phyloP scores from a whole-genome alignment of 2,329 filamentous ascomycete genomes.

The Akanthomyces uredinophilus region DNA sequence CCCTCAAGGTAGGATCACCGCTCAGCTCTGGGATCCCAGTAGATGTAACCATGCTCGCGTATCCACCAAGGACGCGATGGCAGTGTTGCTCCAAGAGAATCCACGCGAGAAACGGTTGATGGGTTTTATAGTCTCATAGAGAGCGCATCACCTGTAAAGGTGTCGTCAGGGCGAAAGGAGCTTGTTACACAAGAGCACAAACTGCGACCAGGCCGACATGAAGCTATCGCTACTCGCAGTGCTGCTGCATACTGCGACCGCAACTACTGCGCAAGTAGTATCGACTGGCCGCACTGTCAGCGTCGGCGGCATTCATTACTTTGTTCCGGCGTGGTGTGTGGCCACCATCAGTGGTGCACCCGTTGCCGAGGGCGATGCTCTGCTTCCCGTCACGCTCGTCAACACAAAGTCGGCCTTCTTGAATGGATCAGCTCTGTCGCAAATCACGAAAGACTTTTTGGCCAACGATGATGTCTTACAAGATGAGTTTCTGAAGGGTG shows the following conservation, averaged over 20 bases:
- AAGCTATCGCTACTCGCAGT: neutral
- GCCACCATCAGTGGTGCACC: neutral
- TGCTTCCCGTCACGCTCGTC: slow-evolving; percentile 5
- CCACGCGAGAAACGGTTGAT: neutral
- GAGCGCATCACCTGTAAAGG: neutral
- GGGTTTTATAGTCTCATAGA: too few relatives aligned
- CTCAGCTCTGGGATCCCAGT: neutral
- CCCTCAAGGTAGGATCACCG: neutral
- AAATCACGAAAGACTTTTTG: neutral
- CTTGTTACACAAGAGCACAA: neutral
- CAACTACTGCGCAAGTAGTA: neutral
- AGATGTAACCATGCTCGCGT: neutral
- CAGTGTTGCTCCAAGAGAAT: neutral
- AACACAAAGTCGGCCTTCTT: neutral
- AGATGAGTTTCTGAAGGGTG: slow-evolving; percentile 15
- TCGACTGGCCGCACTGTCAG: slow-evolving; percentile 15
- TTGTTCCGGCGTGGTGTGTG: slow-evolving; percentile 15
- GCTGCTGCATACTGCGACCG: neutral
- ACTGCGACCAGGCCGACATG: neutral
- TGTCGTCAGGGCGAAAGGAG: neutral
- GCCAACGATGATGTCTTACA: slow-evolving; percentile 16
- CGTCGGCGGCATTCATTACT: slow-evolving; percentile 15
- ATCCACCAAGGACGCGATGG: neutral
- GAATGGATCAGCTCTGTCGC: neutral
- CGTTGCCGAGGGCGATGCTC: neutral